Conservation (phyloP, 1,284 basidiomycete genomes). For the Amylostereum areolatum region DNA sequence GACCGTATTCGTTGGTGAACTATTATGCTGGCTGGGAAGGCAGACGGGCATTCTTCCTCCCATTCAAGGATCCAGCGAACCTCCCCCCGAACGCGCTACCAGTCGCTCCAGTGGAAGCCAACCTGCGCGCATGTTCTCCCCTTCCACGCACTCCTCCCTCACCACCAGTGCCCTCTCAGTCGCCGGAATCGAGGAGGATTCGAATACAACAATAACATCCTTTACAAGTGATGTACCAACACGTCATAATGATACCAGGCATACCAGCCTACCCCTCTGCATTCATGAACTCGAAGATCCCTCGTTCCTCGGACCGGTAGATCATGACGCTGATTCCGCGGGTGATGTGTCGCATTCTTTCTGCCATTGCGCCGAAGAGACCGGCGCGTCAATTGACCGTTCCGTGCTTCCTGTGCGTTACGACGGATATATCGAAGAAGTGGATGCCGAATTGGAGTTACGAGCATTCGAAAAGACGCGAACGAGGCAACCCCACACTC, state of each 20-base stretch:
- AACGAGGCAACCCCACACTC: no score
- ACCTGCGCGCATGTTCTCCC: conserved; percentile 15
- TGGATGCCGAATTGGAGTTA: conserved; percentile 45
- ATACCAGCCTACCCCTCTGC: conserved; percentile 23
- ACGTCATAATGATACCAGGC: no score
- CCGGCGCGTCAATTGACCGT: conserved; percentile 13
- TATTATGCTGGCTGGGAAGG: conserved; percentile 60
- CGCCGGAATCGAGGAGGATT: conserved; percentile 18
- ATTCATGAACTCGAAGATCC: conserved; percentile 48
- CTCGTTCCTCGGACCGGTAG: conserved; percentile 22
- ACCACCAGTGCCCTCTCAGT: conserved; percentile 28
- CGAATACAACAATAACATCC: conserved; percentile 31
- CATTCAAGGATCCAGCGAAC: background rate
- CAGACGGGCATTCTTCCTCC: conserved; percentile 31
- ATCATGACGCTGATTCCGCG: background rate
- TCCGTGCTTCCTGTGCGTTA: conserved; percentile 33
- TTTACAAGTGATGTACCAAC: conserved; percentile 17
- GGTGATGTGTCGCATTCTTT: conserved; percentile 4
- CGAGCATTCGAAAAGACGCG: conserved; percentile 32
- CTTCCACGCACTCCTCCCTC: conserved; percentile 30
- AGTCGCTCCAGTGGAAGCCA: background rate
- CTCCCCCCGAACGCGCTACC: background rate
- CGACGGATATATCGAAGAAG: conserved; percentile 45
- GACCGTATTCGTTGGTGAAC: conserved; percentile 52
- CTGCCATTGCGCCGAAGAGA: conserved; percentile 7